Evolutionary conservation across 169 alveolate genomes (phyloP).

Genomic region (Perkinsus olseni): DNA sequence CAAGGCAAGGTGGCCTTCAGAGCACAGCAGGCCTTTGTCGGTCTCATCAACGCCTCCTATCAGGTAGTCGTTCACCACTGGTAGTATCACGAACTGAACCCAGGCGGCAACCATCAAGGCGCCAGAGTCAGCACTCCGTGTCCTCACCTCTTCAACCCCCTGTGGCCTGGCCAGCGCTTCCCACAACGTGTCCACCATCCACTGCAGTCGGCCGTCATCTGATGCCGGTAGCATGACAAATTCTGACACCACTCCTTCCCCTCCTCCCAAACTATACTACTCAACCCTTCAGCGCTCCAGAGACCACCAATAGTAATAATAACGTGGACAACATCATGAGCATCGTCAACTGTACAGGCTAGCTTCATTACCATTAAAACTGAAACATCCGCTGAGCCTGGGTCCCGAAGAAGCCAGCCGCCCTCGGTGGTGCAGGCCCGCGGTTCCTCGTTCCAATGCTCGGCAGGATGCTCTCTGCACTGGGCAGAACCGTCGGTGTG

Average conservation of each 20-base stretch:
- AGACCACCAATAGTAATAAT: not conserved
- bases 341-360: not conserved
- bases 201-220: not conserved
- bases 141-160: not conserved
- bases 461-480: not conserved
- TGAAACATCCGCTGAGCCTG: not conserved
- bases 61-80: not conserved
- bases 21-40: not conserved
- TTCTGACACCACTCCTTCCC: not conserved
- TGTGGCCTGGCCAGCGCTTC: not conserved
- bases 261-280: not conserved
- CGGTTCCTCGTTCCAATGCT: not conserved
- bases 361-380: not conserved
- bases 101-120: not conserved
- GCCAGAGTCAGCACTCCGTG: not conserved
- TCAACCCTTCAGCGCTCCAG: not conserved
- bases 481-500: not conserved
- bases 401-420: not conserved
- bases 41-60: not conserved
- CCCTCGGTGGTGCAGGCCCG: not conserved
- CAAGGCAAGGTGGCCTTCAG: not conserved
- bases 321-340: not conserved
- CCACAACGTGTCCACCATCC: not conserved
- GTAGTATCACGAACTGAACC: not conserved
- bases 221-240: not conserved